phyloP scores from a whole-genome alignment of 2,329 filamentous ascomycete genomes.

The Daldinia sp. region DNA sequence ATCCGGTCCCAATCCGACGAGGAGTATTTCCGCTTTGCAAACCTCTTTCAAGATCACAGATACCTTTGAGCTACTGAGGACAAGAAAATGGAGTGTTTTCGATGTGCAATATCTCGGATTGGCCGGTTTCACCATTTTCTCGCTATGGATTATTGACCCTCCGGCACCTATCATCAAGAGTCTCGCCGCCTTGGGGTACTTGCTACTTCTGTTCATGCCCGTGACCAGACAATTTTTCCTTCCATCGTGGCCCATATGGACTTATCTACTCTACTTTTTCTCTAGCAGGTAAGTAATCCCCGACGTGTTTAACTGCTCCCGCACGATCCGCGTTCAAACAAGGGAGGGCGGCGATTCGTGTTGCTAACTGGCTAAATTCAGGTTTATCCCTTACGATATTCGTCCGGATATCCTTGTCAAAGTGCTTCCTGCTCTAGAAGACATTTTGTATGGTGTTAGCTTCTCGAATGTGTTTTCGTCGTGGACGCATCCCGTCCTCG shows the following conservation, averaged over 20 bases:
- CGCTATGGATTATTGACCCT: slow-evolving; percentile 77
- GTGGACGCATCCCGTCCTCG: slow-evolving; percentile 82
- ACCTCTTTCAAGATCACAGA: slow-evolving; percentile 84
- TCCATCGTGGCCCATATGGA: slow-evolving; percentile 83
- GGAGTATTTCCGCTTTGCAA: slow-evolving; percentile 71
- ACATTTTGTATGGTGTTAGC: slow-evolving; percentile 95
- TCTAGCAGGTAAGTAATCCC: slow-evolving; percentile 78
- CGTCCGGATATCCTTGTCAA: slow-evolving; percentile 95
- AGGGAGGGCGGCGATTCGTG: not conserved
- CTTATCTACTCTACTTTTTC: slow-evolving; percentile 91
- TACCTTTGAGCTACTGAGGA: slow-evolving; percentile 77
- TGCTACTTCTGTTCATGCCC: slow-evolving; percentile 78
- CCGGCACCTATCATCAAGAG: slow-evolving; percentile 82
- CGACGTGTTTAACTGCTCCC: not conserved
- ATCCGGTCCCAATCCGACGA: slow-evolving; percentile 12
- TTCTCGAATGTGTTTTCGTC: slow-evolving; percentile 94
- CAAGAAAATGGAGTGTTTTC: slow-evolving; percentile 81
- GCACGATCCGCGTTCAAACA: not conserved
- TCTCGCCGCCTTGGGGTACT: slow-evolving; percentile 70
- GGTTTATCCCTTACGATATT: slow-evolving; percentile 88
- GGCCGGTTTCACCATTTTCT: slow-evolving; percentile 79
- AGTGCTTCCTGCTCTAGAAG: slow-evolving; percentile 91
- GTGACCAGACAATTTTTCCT: slow-evolving; percentile 91
- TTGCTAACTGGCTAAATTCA: slow-evolving; percentile 49
- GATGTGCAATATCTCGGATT: slow-evolving; percentile 87